These are phyloP conservation scores for Dryadomyces quercivorus DNA, from an alignment of 2,329 filamentous ascomycete species.

Conservation along the genomic window DNA sequence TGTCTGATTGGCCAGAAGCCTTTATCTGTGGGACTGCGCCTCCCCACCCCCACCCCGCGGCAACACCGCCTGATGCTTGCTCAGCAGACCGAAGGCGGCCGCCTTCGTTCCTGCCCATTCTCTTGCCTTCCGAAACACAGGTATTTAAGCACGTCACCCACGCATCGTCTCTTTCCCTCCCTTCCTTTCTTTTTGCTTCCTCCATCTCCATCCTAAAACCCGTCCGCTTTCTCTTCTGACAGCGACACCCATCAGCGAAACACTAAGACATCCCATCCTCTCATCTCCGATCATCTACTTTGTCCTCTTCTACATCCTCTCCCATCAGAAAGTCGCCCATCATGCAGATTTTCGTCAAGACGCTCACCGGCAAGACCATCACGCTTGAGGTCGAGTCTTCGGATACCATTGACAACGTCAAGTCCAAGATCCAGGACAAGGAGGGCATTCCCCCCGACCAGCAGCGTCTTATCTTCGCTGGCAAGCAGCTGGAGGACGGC, in stretches of 20 bases:
- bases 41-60: conserved; percentile 3
- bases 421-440: conserved; percentile 85
- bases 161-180: conserved; percentile 3
- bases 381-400: conserved; percentile 74
- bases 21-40: conserved; percentile 8
- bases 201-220: neutral
- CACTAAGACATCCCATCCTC: neutral
- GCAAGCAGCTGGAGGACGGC: conserved; percentile 35
- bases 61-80: conserved; percentile 2
- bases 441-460: conserved; percentile 83
- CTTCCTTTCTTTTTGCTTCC: conserved; percentile 13
- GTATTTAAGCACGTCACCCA: conserved; percentile 2
- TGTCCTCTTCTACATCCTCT: conserved; percentile 10
- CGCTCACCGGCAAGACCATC: conserved; percentile 85
- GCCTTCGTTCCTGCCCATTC: conserved; percentile 7
- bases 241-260: neutral
- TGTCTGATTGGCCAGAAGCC: conserved; percentile 5
- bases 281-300: neutral
- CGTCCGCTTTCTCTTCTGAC: conserved; percentile 7
- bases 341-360: conserved; percentile 99
- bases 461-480: conserved; percentile 79
- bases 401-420: conserved; percentile 88
- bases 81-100: conserved; percentile 8
- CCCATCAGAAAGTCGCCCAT: no score
- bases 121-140: conserved; percentile 2